Base-by-base conservation (phyloP, 192 early-diverging fungal genomes). In the Backusella tuberculispora region DNA sequence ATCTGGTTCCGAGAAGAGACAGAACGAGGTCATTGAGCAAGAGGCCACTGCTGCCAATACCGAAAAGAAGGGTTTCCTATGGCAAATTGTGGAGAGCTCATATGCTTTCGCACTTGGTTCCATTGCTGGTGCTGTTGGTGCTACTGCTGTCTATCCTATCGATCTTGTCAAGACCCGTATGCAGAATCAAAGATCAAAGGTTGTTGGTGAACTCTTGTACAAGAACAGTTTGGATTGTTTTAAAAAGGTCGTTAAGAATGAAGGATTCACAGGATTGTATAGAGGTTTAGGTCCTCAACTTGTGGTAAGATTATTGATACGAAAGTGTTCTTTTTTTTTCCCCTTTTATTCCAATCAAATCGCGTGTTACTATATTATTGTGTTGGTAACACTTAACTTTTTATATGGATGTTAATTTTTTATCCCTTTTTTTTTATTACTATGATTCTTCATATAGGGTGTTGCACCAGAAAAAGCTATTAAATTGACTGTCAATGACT, bases 401-500 rank as follows among this genome's bases (percentile, higher is more conserved):
- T 43, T 43, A 24, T 56, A 26, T 56, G 37, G 17, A 66, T 24
- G 9, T 24, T 56, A 24, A 56, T 56, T 26, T 56, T 56, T 63
- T 19, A 60, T 60, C 44, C 19, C 45, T 48, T 68, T 63, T 34
- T 72, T 69, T n/a, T n/a, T 64, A 34, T 34, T 34, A 34, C 29
- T 2, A 34, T 34, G 29, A 0, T 34, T 34, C 29, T 8, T 40
- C 17, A 64, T 41, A 41, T 77, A 88, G 87, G 91, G 92, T 80
- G 97, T 99, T 65, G 97, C 97, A 4, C 97, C 97, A 12, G 97
- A 99, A 77, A 97, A 99, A 81, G 97, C 97, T 40, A 97, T 99
- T 81, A 99, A 99, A 83, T 80, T 99, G 79, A 97, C 97, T 7
- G 91, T 99, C 79, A 99, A 99, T 87, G 96, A 97, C 77, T 86